Evolutionary conservation across 2,329 filamentous ascomycete genomes (phyloP), one percentile per base, ranked within the genome.

Genomic region (Scolecobasidium constrictum): DNA sequence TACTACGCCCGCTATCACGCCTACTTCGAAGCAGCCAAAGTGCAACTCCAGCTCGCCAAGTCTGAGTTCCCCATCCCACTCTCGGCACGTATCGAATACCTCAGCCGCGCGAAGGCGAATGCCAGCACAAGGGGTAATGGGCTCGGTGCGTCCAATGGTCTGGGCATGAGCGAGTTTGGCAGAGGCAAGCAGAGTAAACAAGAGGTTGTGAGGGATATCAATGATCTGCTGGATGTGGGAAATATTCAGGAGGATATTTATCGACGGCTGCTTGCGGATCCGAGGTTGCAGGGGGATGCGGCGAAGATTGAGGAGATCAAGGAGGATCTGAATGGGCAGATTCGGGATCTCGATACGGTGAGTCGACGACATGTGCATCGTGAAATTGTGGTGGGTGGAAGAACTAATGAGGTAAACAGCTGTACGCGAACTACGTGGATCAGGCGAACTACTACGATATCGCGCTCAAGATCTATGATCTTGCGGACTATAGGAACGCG

Each of bases 181-280:
- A 16, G 33, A 36, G 23, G 22, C n/a, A 35, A 18, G n/a, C 21
- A 35, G 11, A 77, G 81, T 47, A 83, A 92, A 58, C 92, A 95
- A 60, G 73, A 87, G 46, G 70, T 96, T 20, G 76, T 90, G 44
- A 85, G 94, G 53, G 80, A 86, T 48, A 83, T 95, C 18, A 80
- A 80, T 3, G 87, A 92, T 51, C 71, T 93, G 35, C 77, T 98
- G 7, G 92, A 98, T 53, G 78, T 96, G 39, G 90, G 88, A 12
- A 90, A 92, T 55, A 92, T 98, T 42, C 92, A 98, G 60, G 86
- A 94, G 56, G 92, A 98, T 53, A 64, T 96, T 34, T 62, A 96
- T 18, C 82, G 87, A 56, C 75, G 86, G 36, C 67, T 98, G 41
- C 6, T 40, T 12, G 77, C 73, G 56, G 92, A 98, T 50, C 58